Base-by-base conservation (phyloP, 2,329 filamentous ascomycete species). In the Exophiala spinifera region DNA sequence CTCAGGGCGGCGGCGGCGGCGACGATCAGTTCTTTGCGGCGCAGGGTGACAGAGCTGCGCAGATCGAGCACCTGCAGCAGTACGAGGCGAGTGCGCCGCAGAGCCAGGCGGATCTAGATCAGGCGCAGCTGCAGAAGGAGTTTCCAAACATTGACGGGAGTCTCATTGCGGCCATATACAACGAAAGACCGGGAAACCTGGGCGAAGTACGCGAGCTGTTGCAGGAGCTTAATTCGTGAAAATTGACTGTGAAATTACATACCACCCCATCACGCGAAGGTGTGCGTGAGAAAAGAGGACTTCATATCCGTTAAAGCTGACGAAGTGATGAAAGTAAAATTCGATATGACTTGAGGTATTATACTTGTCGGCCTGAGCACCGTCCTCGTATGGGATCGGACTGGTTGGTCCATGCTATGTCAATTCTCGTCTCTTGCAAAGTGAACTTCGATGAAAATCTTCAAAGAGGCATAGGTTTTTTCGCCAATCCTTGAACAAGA, bases 401-500 rank as follows among this genome's bases (percentile, higher is more conserved):
- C 28, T 31, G 28, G 7, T 31, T 3, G 28, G 11, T 31, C 6
- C n/a, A n/a, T n/a, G n/a, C n/a, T n/a, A n/a, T n/a, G n/a, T n/a
- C n/a, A 25, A 25, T 25, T 25, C 23, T 25, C 23, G 23, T 8
- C 23, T 8, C 8, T n/a, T n/a, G n/a, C n/a, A n/a, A n/a, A 25
- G 23, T 4, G 23, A 25, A 5, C 8, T 25, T 25, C 8, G 4
- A 25, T 25, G 23, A 8, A 25, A 25, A n/a, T n/a, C 28, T 31
- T 31, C 28, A 70, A 63, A 87, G 90, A 0, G 83, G 89, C 48
- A 91, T 81, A 59, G 85, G 83, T 66, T 80, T 82, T 31, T 82
- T 84, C 69, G 89, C 89, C 63, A 96, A 74, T 52, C 86, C 89
- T 60, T 80, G 81, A 63, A 90, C 95, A 4, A 94, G 85, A 65